Evolutionary conservation across 768 basidiomycete genomes (phyloP).

Genomic region (Coprinopsis sp.): DNA sequence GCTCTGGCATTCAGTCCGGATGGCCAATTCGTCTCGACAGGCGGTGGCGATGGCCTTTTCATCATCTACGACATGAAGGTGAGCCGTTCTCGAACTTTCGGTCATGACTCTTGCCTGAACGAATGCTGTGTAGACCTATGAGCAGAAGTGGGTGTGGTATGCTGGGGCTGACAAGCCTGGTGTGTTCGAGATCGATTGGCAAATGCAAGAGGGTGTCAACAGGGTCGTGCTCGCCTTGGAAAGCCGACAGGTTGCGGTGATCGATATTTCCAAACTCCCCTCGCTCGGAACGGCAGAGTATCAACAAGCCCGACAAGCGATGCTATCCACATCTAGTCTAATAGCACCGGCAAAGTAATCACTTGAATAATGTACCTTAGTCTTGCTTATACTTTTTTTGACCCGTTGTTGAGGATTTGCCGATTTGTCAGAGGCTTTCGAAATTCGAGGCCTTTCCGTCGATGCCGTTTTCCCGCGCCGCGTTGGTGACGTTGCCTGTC

Average conservation of each 20-base stretch:
- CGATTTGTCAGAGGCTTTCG: no score
- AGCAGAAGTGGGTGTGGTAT: conserved; percentile 62
- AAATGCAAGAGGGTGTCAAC: conserved; percentile 44
- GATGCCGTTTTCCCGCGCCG: no score
- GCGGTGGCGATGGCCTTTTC: conserved; percentile 74
- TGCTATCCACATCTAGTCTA: background rate
- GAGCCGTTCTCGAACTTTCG: conserved; percentile 16
- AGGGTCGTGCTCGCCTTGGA: conserved; percentile 70
- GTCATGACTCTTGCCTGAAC: conserved; percentile 9
- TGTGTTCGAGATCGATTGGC: conserved; percentile 78
- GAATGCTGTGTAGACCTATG: conserved; percentile 30
- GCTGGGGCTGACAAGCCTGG: conserved; percentile 54
- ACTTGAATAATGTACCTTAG: no score
- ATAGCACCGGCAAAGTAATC: no score
- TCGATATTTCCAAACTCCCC: conserved; percentile 36
- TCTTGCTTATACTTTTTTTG: no score
- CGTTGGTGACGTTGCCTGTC: conserved; percentile 1
- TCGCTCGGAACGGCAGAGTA: conserved; percentile 2
- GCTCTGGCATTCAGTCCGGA: conserved; percentile 72
- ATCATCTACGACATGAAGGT: conserved; percentile 69
- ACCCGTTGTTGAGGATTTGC: no score
- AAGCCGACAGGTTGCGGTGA: conserved; percentile 59
- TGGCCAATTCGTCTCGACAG: conserved; percentile 68
- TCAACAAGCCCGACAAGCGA: background rate
- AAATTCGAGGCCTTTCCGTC: no score